Conservation (phyloP, 352 stramenopile genomes). For the Phytophthora lateralis region DNA sequence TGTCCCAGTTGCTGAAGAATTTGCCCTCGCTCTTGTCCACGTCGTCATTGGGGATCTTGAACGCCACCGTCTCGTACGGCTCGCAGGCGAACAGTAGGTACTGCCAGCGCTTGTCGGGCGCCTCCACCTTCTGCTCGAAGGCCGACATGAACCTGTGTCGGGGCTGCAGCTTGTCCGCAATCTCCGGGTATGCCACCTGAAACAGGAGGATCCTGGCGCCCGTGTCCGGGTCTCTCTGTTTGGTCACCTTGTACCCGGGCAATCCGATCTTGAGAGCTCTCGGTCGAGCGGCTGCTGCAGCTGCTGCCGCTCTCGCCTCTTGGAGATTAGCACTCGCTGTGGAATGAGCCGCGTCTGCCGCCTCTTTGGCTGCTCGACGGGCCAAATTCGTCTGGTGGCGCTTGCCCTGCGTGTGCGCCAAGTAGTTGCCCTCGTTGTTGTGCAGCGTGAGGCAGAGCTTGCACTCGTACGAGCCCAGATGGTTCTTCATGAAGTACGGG, state of each 20-base stretch:
- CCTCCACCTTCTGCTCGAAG: conserved; percentile 99
- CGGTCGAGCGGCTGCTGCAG: conserved; percentile 40
- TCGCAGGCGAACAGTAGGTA: conserved; percentile 99
- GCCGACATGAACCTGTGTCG: conserved; percentile 99
- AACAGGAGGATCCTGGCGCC: conserved; percentile 91
- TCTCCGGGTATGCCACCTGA: conserved; percentile 97
- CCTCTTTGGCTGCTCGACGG: conserved; percentile 88
- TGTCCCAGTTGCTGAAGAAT: conserved; percentile 99
- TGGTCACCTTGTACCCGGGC: conserved; percentile 98
- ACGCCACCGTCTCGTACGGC: conserved; percentile 99
- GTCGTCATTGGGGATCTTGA: conserved; percentile 98
- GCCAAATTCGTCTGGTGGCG: conserved; percentile 98
- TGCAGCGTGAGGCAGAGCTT: conserved; percentile 99
- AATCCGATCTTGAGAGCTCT: conserved; percentile 95
- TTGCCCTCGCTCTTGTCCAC: conserved; percentile 95
- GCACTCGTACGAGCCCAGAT: conserved; percentile 99
- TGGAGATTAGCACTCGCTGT: conserved; percentile 43
- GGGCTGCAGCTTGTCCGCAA: conserved; percentile 93
- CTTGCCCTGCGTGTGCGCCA: conserved; percentile 99
- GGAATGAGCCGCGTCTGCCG: conserved; percentile 58
- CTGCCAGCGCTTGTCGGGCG: conserved; percentile 94
- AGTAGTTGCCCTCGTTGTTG: conserved; percentile 99
- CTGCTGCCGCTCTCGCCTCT: conserved; percentile 50
- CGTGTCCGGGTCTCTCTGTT: conserved; percentile 89
- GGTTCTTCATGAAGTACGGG: conserved; percentile 99